Conservation (phyloP, 1,284 basidiomycete genomes). For the Naganishia sp. region DNA sequence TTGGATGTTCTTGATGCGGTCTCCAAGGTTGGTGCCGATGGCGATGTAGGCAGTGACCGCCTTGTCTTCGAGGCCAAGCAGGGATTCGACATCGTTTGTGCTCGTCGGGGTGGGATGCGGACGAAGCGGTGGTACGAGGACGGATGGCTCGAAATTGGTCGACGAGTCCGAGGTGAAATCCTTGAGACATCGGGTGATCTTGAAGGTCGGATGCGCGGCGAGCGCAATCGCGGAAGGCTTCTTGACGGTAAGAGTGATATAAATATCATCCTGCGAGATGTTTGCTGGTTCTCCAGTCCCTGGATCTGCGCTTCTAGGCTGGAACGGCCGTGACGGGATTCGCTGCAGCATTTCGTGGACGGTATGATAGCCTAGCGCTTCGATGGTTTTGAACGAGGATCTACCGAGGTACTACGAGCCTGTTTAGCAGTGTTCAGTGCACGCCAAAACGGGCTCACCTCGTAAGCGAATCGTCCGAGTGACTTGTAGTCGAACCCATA, state of each 20-base stretch:
- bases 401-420: constrained; percentile 51
- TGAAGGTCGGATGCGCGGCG: constrained; percentile 65
- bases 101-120: neutral
- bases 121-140: constrained; percentile 3
- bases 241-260: constrained; percentile 63
- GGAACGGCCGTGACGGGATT: constrained; percentile 48
- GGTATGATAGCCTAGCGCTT: constrained; percentile 68
- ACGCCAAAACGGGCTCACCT: constrained; percentile 49
- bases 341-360: constrained; percentile 55
- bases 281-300: neutral
- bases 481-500: constrained; percentile 53
- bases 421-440: neutral
- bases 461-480: constrained; percentile 53
- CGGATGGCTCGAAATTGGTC: neutral
- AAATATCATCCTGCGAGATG: constrained; percentile 35
- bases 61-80: neutral
- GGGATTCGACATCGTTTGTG: neutral
- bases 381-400: constrained; percentile 69
- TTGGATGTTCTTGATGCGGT: constrained; percentile 81
- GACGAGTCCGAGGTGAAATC: constrained; percentile 41
- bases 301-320: neutral
- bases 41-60: constrained; percentile 65
- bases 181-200: constrained; percentile 60
- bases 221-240: constrained; percentile 77
- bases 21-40: constrained; percentile 87